These are phyloP conservation scores for Kwoniella europaea DNA, from an alignment of 768 basidiomycete species.

Conservation along the genomic window DNA sequence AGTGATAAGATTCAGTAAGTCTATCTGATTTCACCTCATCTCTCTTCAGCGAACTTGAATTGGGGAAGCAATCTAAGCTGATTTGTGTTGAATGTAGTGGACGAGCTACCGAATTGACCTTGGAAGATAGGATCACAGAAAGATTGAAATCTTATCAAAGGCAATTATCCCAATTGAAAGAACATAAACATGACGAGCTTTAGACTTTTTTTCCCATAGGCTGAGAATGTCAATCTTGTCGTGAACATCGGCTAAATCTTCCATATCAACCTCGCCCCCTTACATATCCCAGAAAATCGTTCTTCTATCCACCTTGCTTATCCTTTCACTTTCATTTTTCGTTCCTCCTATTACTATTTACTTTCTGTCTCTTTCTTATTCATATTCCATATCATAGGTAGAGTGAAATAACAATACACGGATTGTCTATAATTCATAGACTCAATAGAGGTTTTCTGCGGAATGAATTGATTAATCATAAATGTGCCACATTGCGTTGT, in stretches of 20 bases:
- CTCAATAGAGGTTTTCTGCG: neutral
- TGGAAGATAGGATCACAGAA: slow-evolving; percentile 52
- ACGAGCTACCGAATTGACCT: slow-evolving; percentile 47
- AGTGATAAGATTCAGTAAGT: slow-evolving; percentile 51
- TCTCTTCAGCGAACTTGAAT: neutral
- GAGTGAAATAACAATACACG: neutral
- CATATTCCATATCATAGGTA: too few species aligned
- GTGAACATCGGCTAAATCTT: too few species aligned
- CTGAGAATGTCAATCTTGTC: neutral
- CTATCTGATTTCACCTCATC: too few species aligned
- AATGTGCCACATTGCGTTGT: neutral
- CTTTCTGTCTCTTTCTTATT: too few species aligned
- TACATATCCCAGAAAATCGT: too few species aligned
- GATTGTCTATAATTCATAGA: neutral
- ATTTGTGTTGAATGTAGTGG: slow-evolving; percentile 19
- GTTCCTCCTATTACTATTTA: too few species aligned
- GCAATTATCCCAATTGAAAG: slow-evolving; percentile 27
- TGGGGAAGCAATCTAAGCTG: neutral
- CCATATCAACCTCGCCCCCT: too few species aligned
- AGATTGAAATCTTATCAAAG: slow-evolving; percentile 49
- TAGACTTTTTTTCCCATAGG: neutral
- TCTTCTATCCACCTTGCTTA: too few species aligned
- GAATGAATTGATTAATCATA: neutral
- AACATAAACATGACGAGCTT: slow-evolving; percentile 1
- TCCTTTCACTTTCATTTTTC: too few species aligned